These are phyloP conservation scores for Sarocladium brachiariae DNA, from an alignment of 2,329 filamentous ascomycete species.

Conservation along the genomic window DNA sequence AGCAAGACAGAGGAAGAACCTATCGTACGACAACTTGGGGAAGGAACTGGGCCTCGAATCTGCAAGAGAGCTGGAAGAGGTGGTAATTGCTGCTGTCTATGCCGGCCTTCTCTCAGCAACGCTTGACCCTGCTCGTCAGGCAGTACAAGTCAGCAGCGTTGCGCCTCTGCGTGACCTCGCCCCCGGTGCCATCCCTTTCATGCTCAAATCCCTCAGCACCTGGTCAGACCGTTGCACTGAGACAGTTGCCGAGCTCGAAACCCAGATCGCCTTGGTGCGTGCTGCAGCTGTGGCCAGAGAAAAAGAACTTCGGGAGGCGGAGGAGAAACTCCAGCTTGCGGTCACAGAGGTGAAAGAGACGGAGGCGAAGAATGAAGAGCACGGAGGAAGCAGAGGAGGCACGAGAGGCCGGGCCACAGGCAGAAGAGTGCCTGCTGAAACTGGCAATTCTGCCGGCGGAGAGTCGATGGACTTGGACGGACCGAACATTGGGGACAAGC, in stretches of 20 bases:
- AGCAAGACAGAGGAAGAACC: constrained; percentile 57
- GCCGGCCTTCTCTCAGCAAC: constrained; percentile 74
- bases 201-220: constrained; percentile 60
- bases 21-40: constrained; percentile 69
- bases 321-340: constrained; percentile 40
- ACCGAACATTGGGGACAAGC: constrained; percentile 41
- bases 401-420: background rate
- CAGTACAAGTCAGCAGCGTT: constrained; percentile 72
- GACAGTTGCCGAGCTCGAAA: constrained; percentile 68
- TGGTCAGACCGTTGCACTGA: constrained; percentile 76
- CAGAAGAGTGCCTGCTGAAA: background rate
- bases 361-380: constrained; percentile 26
- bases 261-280: constrained; percentile 63
- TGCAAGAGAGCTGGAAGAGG: constrained; percentile 68
- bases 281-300: constrained; percentile 47
- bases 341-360: constrained; percentile 38
- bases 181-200: constrained; percentile 61
- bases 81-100: constrained; percentile 85
- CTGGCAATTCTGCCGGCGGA: constrained; percentile 25
- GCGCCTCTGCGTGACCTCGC: constrained; percentile 80
- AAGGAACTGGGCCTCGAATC: constrained; percentile 58
- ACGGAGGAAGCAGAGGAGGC: constrained; percentile 14
- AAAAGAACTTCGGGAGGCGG: constrained; percentile 39
- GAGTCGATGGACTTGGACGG: constrained; percentile 53
- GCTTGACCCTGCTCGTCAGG: constrained; percentile 69